Evolutionary conservation across 2,329 filamentous ascomycete genomes (phyloP).

Genomic region (Cercospora sesami): DNA sequence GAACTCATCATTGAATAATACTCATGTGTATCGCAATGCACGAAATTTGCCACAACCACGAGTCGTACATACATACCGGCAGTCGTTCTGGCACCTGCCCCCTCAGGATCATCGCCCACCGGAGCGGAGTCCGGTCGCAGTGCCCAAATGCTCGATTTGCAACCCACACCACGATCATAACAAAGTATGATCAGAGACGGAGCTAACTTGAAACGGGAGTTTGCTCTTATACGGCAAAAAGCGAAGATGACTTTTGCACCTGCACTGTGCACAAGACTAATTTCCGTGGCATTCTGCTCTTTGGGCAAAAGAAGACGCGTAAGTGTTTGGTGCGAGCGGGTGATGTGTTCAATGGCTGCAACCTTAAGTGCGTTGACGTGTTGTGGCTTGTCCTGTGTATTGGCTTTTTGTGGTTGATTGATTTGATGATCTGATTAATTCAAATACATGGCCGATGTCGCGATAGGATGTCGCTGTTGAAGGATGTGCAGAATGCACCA

Average conservation of each 20-base stretch:
- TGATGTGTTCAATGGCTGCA: neutral
- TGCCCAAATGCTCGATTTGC: neutral
- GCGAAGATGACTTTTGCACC: neutral
- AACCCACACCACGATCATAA: neutral
- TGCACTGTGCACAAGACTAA: neutral
- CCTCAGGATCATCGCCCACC: neutral
- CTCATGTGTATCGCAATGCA: neutral
- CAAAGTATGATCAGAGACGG: neutral
- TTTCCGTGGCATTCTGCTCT: neutral
- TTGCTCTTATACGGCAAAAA: neutral
- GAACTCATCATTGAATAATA: neutral
- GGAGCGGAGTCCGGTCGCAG: neutral
- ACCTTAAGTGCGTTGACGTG: neutral
- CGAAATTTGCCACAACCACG: neutral
- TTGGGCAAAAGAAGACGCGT: neutral
- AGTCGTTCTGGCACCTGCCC: neutral
- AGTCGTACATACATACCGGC: neutral
- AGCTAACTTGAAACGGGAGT: neutral
- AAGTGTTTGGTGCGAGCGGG: neutral
- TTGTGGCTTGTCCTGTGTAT: neutral
- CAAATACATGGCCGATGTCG: neutral
- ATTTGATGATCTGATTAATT: neutral
- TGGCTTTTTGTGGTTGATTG: neutral
- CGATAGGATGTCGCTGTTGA: neutral
- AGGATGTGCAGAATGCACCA: neutral